Evolutionary conservation across 805 yeast genomes (phyloP), one percentile per base, ranked within the genome.

Genomic region (Ogataea ganodermae): DNA sequence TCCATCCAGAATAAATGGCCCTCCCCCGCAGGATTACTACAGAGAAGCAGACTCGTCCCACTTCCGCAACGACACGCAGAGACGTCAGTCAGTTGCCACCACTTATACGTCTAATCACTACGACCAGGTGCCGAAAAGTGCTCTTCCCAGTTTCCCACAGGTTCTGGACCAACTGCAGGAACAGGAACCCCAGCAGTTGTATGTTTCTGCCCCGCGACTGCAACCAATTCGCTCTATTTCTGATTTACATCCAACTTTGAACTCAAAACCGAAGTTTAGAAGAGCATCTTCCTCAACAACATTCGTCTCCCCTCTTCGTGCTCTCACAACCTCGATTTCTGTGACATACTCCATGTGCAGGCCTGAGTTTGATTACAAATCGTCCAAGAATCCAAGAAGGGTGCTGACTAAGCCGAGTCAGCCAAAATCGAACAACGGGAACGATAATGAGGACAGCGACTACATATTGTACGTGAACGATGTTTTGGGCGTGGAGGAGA

Each of bases 401-500:
- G 97, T 90, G 2, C 71, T 94, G 35, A 95, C 99, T 0, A 92
- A 94, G 63, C 97, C 97, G 2, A 81, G 83, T 63, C 95, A 89
- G 59, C 94, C 92, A 0, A 79, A 77, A 49, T 76, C 72, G 49
- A 89, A 90, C 63, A 83, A 86, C 60, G 97, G 97, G 6, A 79
- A 61, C 61, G 99, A 94, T 68, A 94, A 94, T 64, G 84, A 81
- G 52, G 90, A 89, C 47, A 81, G 86, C 63, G 97, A 94, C 68
- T 92, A 91, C 62, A 92, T 94, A 46, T 70, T 95, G 16, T 92
- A 90, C 56, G 99, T 94, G 18, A 94, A 95, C 65, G 99, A 95
- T 64, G 83, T 94, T 20, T 70, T 94, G 33, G 98, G 99, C 4
- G 75, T 81, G 3, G 89, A 86, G 57, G 94, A 88, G 55, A 91